phyloP scores from a whole-genome alignment of 106 monocot genomes.

The Dioscorea alata region DNA sequence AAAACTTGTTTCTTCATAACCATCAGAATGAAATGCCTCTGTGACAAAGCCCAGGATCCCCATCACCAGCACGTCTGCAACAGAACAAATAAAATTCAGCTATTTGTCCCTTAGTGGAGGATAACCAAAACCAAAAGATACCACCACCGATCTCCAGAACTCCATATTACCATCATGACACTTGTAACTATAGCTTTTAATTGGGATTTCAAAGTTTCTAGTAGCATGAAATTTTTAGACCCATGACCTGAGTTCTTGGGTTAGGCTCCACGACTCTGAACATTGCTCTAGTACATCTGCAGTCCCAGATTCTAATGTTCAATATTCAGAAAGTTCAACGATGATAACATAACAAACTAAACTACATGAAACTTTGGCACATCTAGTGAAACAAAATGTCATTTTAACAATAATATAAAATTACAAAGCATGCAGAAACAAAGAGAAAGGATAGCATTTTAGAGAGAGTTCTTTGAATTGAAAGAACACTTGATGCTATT shows the following conservation, averaged over 20 bases:
- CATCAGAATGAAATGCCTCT: conserved; percentile 49
- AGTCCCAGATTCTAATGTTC: conserved; percentile 62
- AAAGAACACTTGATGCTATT: no score
- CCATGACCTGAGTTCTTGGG: conserved; percentile 50
- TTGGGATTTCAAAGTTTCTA: conserved; percentile 13
- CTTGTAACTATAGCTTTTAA: conserved; percentile 6
- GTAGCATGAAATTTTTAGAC: conserved; percentile 15
- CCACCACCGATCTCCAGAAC: conserved; percentile 22
- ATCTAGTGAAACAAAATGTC: background rate
- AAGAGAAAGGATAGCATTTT: background rate
- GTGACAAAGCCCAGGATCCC: conserved; percentile 41
- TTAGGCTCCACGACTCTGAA: conserved; percentile 43
- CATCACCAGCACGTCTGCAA: conserved; percentile 52
- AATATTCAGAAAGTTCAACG: conserved; percentile 50
- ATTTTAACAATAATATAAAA: no score
- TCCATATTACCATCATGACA: conserved; percentile 9
- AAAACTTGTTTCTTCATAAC: conserved; percentile 39
- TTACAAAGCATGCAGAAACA: background rate
- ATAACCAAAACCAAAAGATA: conserved; percentile 36
- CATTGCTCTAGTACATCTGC: conserved; percentile 69
- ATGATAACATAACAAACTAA: conserved; percentile 15
- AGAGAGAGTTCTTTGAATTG: background rate
- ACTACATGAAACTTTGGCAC: conserved; percentile 11
- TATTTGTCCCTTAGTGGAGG: conserved; percentile 26
- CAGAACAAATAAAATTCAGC: conserved; percentile 51